Conservation (phyloP, 202 grass and related monocot genomes). For the Setaria viridis region DNA sequence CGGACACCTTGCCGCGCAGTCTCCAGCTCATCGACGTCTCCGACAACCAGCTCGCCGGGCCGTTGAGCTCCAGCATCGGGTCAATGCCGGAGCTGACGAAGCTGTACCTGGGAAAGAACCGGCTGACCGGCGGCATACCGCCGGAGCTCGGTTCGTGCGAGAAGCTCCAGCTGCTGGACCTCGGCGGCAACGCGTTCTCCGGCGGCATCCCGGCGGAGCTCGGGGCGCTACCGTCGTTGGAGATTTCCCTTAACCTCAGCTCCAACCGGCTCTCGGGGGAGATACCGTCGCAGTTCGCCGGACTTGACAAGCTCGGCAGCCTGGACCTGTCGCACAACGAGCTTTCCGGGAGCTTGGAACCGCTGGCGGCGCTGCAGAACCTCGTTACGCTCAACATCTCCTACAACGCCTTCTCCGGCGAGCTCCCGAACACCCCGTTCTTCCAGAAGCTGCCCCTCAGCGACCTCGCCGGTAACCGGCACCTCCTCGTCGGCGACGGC, state of each 20-base stretch:
- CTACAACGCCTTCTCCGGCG: constrained; percentile 87
- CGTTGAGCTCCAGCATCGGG: constrained; percentile 51
- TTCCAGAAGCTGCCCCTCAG: constrained; percentile 86
- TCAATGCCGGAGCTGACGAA: constrained; percentile 82
- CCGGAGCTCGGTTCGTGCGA: constrained; percentile 70
- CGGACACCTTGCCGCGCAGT: constrained; percentile 65
- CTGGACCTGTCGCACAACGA: constrained; percentile 87
- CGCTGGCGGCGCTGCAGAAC: constrained; percentile 74
- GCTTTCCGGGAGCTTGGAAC: constrained; percentile 61
- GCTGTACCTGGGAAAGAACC: constrained; percentile 68
- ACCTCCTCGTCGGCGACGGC: constrained; percentile 55
- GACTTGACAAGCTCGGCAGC: constrained; percentile 81
- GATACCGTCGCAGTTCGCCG: constrained; percentile 68
- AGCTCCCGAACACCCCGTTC: constrained; percentile 86
- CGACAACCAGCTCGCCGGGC: constrained; percentile 75
- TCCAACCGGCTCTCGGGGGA: constrained; percentile 74
- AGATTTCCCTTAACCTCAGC: constrained; percentile 94
- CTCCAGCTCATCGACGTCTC: constrained; percentile 86
- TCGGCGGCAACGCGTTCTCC: constrained; percentile 76
- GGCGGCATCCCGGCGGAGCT: constrained; percentile 69
- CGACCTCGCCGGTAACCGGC: constrained; percentile 81
- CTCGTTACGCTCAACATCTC: constrained; percentile 88
- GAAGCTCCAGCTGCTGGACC: constrained; percentile 87
- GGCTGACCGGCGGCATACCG: constrained; percentile 63
- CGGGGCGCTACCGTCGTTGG: constrained; percentile 64